Evolutionary conservation across 768 basidiomycete genomes (phyloP), one percentile per base, ranked within the genome.

Genomic region (Mycena kentingensis): DNA sequence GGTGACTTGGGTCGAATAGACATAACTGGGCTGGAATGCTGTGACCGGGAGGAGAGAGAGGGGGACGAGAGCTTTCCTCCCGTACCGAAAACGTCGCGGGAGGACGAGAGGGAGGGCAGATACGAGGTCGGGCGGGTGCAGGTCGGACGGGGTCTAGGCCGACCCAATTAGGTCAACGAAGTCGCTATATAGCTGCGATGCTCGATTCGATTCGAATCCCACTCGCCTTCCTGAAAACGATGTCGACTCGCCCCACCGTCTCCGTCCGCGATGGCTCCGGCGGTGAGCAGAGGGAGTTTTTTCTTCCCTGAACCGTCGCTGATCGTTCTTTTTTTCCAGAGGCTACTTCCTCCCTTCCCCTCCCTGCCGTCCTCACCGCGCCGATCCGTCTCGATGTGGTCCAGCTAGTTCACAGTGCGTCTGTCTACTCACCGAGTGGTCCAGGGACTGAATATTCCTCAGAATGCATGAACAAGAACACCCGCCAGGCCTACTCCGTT

Each of bases 371-470:
- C 69, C 79, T 99, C 68, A 95, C 93, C 65, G 97, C 96, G 32
- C 96, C 97, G 67, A 98, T 99, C 76, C 83, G 97, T 74, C 85
- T 96, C 69, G 97, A 99, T 82, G 94, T 99, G 61, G 96, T 99
- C 64, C 83, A 91, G 56, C 93, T 94, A 74, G 93, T 99, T 54
- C 95, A 98, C 90, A 99, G 97, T 98, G 73, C 77, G 92, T 84
- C 41, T 31, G 43, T n/a, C 26, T 21, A 47, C 29, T 25, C 5
- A 0, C 13, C 11, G 15, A 10, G 27, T 8, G 2, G 11, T 36
- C n/a, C 24, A 26, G 12, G 36, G 26, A 18, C 11, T 18, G n/a
- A 45, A 18, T 51, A 35, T 29, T 54, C 2, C 31, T 12, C 73
- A 97, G 94, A 96, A 85, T 93, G 90, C 78, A 86, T 98, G 68